Evolutionary conservation across 805 yeast genomes (phyloP), one percentile per base, ranked within the genome.

Genomic region (Grigorovia transvaalensis): DNA sequence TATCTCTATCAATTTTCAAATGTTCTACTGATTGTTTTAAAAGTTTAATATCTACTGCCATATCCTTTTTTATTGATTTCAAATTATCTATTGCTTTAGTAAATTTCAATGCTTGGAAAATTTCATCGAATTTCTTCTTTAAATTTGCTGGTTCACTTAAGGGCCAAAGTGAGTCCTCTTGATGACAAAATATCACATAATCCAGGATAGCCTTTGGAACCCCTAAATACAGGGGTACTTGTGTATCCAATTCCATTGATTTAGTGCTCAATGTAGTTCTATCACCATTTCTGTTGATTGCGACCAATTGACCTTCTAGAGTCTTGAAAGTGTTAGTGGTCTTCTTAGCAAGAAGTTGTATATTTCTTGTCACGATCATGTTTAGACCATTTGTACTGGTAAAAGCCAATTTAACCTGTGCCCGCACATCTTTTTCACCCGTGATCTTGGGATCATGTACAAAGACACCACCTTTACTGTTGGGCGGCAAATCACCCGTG

Each of bases 81-180:
- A 93, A 73, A 50, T 79, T 80, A 53, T 90, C 96, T 41, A 93
- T 71, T 0, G 93, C 96, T 63, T 88, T 91, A 0, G 96, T 88
- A 62, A 86, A 95, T 65, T 88, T 89, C 58, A 88, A 79, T 0
- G 97, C 96, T 68, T 93, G 97, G 62, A 93, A 93, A 9, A 93
- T 91, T 67, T 93, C 99, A 66, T 93, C 99, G 61, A 93, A 95
- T 50, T 91, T 78, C 69, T 90, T 90, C 69, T 93, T 95, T 64
- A 93, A 75, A 12, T 77, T 77, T 2, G 95, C 76, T 1, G 99
- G 95, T 67, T 93, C 99, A 58, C 90, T 80, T 47, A 93, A 73
- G 1, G 99, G 99, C 99, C 99, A 93, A 30, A 88, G 68, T 59
- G 91, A 83, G 54, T 93, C 99, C 62, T 93, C 99, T 66, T 93